Evolutionary conservation across 1,284 basidiomycete genomes (phyloP), one percentile per base, ranked within the genome.

Genomic region (Cerioporus squamosus): DNA sequence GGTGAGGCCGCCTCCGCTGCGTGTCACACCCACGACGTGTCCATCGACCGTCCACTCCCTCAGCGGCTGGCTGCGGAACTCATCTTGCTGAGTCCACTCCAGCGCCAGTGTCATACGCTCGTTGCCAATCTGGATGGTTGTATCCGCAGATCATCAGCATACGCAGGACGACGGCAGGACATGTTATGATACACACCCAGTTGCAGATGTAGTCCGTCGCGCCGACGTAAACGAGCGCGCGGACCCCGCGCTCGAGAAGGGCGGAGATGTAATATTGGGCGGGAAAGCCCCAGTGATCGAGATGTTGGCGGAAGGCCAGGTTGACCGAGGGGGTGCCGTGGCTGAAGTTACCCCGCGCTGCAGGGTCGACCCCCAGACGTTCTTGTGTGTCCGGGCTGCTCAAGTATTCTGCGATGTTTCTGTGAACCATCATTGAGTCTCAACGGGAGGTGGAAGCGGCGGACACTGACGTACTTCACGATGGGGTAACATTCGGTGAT

Each of bases 121-220:
- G 67, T 91, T 91, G 1, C 84, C 88, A 15, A 68, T 56, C 61
- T 63, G n/a, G 9, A 23, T 3, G 18, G 6, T 36, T 12, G 14
- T 15, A 10, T 36, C 33, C 1, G 10, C 14, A 4, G 33, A 29
- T 5, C 12, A 36, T 36, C 33, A 10, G 33, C 6, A 8, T 29
- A 6, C 8, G 24, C 18, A 42, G 29, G 24, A 23, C 8, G 18
- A 14, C 23, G 17, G 20, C 1, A 23, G 51, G 47, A 4, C 5
- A 29, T 29, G n/a, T n/a, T n/a, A n/a, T 29, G 29, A 12, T 29
- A 59, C 61, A 44, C 46, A 91, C 74, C 81, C 87, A 88, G 72
- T 92, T 93, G 68, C 90, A 91, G 57, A 90, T 85, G 77, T 79
- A 90, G 70, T 93, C 90, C 58, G 85, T 84, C 9, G 79, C 81